phyloP scores from a whole-genome alignment of 441 rosid genomes.

The Flueggea neowawraea region DNA sequence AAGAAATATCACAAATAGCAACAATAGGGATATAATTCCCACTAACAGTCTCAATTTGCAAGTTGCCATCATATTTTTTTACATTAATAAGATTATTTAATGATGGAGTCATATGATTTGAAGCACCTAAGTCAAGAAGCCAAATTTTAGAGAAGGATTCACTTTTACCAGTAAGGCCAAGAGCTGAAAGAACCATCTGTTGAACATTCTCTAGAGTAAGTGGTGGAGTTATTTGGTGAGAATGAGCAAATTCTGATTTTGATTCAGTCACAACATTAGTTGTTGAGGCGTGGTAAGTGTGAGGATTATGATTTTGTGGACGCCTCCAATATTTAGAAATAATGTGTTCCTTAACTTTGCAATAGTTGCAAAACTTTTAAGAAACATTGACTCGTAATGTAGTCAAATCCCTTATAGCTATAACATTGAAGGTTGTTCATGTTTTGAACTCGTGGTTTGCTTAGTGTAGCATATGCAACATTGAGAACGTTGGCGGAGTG shows the following conservation, averaged over 20 bases:
- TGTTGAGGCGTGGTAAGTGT: too few relatives aligned
- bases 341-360: background rate
- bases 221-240: too few relatives aligned
- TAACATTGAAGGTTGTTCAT: background rate
- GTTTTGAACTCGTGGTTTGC: background rate
- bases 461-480: background rate
- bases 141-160: background rate
- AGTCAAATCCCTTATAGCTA: background rate
- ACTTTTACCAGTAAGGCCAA: background rate
- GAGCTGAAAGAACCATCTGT: too few relatives aligned
- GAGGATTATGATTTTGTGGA: background rate
- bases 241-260: too few relatives aligned
- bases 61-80: too few relatives aligned
- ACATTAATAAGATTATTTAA: background rate
- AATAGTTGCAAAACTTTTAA: background rate
- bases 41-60: background rate
- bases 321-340: background rate
- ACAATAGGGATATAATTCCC: background rate
- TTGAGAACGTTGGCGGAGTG: background rate
- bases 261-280: too few relatives aligned
- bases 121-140: background rate
- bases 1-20: slow-evolving; percentile 4
- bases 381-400: background rate
- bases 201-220: too few relatives aligned
- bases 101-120: background rate